Conservation (phyloP, 352 stramenopile genomes). For the Phytophthora cactorum region DNA sequence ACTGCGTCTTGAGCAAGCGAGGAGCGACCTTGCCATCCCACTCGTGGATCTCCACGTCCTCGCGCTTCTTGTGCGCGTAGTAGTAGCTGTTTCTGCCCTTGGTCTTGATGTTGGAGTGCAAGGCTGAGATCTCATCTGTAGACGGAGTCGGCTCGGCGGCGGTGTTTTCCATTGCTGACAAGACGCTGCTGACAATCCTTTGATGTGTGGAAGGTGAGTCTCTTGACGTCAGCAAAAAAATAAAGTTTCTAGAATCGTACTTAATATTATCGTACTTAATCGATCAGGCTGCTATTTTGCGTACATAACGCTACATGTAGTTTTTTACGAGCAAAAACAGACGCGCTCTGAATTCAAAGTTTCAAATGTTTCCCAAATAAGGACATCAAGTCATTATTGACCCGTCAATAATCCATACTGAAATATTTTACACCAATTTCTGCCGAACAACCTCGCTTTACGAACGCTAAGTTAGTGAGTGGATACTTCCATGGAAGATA, state of each 20-base stretch:
- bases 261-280: neutral
- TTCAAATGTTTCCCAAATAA: slow-evolving; percentile 20
- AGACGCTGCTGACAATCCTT: neutral
- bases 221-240: neutral
- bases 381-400: slow-evolving; percentile 1
- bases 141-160: neutral
- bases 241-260: neutral
- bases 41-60: slow-evolving; percentile 79
- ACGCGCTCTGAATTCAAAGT: slow-evolving; percentile 25
- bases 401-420: neutral
- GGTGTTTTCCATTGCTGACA: slow-evolving; percentile 33
- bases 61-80: slow-evolving; percentile 87
- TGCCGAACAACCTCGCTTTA: slow-evolving; percentile 8
- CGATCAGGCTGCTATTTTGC: neutral
- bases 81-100: slow-evolving; percentile 91
- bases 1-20: slow-evolving; percentile 70
- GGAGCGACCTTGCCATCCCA: slow-evolving; percentile 83
- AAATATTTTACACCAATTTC: neutral
- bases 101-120: slow-evolving; percentile 84
- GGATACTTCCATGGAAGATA: neutral
- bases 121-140: slow-evolving; percentile 48
- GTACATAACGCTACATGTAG: neutral
- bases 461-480: slow-evolving; percentile 1
- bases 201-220: slow-evolving; percentile 5
- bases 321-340: neutral